Evolutionary conservation across 129 eudicot species (phyloP), one percentile per base, ranked within the genome.

Genomic region (Calendula officinalis): DNA sequence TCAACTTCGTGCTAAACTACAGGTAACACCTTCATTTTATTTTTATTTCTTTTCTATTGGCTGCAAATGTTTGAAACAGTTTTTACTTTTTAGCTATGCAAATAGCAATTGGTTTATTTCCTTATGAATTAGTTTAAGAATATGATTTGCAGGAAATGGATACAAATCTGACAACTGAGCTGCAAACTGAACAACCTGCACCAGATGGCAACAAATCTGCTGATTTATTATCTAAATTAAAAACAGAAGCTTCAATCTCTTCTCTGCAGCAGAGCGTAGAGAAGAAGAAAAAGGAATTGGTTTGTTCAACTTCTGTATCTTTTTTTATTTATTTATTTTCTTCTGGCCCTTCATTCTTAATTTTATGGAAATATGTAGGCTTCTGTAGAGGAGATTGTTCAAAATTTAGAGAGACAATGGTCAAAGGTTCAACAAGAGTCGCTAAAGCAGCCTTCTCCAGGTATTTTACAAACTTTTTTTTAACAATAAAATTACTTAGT

Each of bases 391-490:
- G 88, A 62, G 75, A 68, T 58, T 52, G 89, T 82, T 60, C 76
- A 69, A 39, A 75, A 68, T 6, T 72, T 91, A 69, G 96, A 91
- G 75, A 78, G 69, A 66, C 82, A 68, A 67, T 87, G 97, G 97
- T 81, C 81, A 63, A 69, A 84, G 52, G 70, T 90, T 70, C 97
- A 90, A 77, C 88, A 83, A 37, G 77, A 76, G 68, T 84, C 85
- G 33, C 71, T 84, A 62, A 84, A 80, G 84, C 85, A 80, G 62
- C 97, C 97, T 59, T 75, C 92, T 70, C 85, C 95, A 75, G 97
- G 97, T 91, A 62, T 56, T 57, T 43, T 57, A 32, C 37, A 11
- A 51, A 32, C 37, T 7, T 48, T 14, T 33, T 49, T 34, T 35
- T 5, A 40, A 16, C 49, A 30, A 4, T 0, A 22, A 22, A 22